Conservation (phyloP, 306 rosid genomes). For the Prunus salicina region DNA sequence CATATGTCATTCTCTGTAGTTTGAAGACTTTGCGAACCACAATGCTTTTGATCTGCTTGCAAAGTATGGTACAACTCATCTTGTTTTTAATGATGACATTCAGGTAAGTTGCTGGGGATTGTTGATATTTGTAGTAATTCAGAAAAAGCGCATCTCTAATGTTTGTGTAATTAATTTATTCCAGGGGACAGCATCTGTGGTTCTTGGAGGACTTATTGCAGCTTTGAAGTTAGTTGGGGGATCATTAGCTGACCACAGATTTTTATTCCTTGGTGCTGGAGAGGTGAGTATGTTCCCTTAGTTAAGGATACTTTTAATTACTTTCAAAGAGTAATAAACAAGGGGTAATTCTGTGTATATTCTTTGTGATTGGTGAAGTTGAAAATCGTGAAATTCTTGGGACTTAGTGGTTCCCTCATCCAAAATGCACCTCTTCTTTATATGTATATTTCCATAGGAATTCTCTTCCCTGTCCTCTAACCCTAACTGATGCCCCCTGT, state of each 20-base stretch:
- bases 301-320: background rate
- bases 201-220: constrained; percentile 85
- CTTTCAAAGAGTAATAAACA: background rate
- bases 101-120: constrained; percentile 48
- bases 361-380: background rate
- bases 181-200: constrained; percentile 99
- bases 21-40: constrained; percentile 99
- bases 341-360: background rate
- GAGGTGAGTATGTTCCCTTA: constrained; percentile 47
- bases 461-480: background rate
- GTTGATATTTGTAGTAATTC: constrained; percentile 4
- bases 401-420: background rate
- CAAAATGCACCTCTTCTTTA: background rate
- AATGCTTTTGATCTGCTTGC: constrained; percentile 95
- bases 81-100: constrained; percentile 93
- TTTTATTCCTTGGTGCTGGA: constrained; percentile 96
- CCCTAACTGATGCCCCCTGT: background rate
- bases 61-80: constrained; percentile 81
- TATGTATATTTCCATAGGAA: background rate
- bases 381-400: background rate
- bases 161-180: constrained; percentile 11
- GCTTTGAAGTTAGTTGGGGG: constrained; percentile 73
- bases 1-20: constrained; percentile 44
- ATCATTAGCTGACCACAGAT: constrained; percentile 68
- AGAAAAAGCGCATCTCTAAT: constrained; percentile 5